These are phyloP conservation scores for Lathyrus oleraceus DNA, from an alignment of 306 rosid species.

Conservation along the genomic window DNA sequence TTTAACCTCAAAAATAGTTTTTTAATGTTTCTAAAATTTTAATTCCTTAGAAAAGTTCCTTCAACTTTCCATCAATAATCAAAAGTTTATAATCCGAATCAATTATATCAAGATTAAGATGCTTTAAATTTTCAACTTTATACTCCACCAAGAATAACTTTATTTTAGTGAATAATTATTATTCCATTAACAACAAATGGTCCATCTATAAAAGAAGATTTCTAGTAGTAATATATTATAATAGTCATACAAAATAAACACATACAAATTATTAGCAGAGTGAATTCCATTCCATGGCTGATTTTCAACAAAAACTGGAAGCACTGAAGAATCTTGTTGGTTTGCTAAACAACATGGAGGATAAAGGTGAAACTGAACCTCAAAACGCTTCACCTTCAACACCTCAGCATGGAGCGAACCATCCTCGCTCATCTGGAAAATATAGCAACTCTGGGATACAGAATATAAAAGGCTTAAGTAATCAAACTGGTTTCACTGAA, in stretches of 20 bases:
- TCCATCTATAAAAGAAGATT: slow-evolving; percentile 22
- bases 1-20: too few relatives aligned
- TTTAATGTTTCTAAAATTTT: too few relatives aligned
- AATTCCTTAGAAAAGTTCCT: too few relatives aligned
- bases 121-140: slow-evolving; percentile 14
- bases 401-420: slow-evolving; percentile 4
- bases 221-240: too few relatives aligned
- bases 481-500: slow-evolving; percentile 41
- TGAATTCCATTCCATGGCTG: slow-evolving; percentile 16
- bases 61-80: too few relatives aligned
- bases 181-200: too few relatives aligned
- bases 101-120: slow-evolving; percentile 29
- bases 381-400: slow-evolving; percentile 13
- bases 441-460: slow-evolving; percentile 33
- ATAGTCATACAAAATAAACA: too few relatives aligned
- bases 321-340: slow-evolving; percentile 42
- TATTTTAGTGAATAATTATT: slow-evolving; percentile 17
- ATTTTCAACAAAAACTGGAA: slow-evolving; percentile 35
- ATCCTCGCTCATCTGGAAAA: slow-evolving; percentile 5
- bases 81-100: too few relatives aligned
- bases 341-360: slow-evolving; percentile 38
- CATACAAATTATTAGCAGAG: background rate
- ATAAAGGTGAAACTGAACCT: slow-evolving; percentile 22
- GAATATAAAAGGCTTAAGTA: slow-evolving; percentile 39
- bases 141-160: slow-evolving; percentile 32